Evolutionary conservation across 169 alveolate genomes (phyloP).

Genomic region (Babesia divergens): DNA sequence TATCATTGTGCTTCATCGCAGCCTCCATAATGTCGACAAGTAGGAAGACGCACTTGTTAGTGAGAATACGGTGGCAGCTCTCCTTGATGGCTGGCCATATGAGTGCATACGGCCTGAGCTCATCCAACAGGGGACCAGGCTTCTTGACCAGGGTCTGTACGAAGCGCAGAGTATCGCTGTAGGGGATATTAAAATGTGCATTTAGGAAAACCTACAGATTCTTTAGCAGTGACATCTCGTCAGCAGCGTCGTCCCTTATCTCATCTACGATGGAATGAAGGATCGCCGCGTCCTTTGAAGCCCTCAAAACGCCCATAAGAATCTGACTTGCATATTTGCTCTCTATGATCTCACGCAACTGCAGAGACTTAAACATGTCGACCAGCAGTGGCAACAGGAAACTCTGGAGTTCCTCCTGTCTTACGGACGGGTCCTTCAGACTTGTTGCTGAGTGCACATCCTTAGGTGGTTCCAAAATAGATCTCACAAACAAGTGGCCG

Average conservation of each 20-base stretch:
- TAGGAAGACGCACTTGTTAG: slow-evolving; percentile 30
- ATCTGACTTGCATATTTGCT: slow-evolving; percentile 29
- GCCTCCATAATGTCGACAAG: slow-evolving; percentile 55
- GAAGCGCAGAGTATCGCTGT: slow-evolving; percentile 32
- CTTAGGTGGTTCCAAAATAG: slow-evolving; percentile 22
- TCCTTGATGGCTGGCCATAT: slow-evolving; percentile 43
- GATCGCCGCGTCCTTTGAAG: slow-evolving; percentile 21
- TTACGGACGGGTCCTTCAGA: slow-evolving; percentile 32
- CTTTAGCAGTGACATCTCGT: slow-evolving; percentile 13
- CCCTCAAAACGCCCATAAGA: slow-evolving; percentile 11
- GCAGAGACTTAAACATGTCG: slow-evolving; percentile 16
- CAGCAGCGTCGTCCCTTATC: slow-evolving; percentile 17
- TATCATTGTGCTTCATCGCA: slow-evolving; percentile 7
- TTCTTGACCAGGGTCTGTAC: slow-evolving; percentile 47
- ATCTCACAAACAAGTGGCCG: slow-evolving; percentile 10
- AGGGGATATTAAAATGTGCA: not conserved
- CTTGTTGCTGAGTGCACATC: slow-evolving; percentile 42
- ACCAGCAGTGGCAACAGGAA: slow-evolving; percentile 39
- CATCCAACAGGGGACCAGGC: slow-evolving; percentile 18
- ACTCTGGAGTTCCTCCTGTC: slow-evolving; percentile 46
- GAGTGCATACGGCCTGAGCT: not conserved
- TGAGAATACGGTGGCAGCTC: slow-evolving; percentile 9
- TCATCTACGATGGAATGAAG: slow-evolving; percentile 18
- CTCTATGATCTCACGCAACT: slow-evolving; percentile 29
- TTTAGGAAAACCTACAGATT: slow-evolving; percentile 30